Conservation (phyloP, 208 protist species). For the Leishmania mexicana region DNA sequence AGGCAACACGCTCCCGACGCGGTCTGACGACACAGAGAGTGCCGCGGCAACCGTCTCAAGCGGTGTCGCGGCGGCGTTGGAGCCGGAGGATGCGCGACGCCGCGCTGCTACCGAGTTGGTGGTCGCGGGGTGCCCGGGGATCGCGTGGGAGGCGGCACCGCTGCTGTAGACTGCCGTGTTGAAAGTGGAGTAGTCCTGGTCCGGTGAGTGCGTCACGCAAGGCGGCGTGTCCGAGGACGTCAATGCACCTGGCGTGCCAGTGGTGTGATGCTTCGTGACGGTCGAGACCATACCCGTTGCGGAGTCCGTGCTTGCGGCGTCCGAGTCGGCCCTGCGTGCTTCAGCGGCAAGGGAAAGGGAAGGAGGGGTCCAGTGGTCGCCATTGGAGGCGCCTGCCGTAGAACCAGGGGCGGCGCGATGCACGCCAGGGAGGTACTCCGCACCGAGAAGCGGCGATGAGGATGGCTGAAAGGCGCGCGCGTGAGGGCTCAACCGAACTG, state of each 20-base stretch:
- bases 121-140: background rate
- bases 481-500: conserved; percentile 30
- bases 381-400: background rate
- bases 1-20: background rate
- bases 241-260: background rate
- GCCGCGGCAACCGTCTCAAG: background rate
- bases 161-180: background rate
- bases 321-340: conserved; percentile 6
- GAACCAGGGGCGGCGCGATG: conserved; percentile 6
- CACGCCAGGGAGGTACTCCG: conserved; percentile 13
- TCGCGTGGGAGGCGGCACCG: background rate
- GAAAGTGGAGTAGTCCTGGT: conserved; percentile 7
- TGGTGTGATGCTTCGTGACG: background rate
- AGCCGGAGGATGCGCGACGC: background rate
- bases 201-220: background rate
- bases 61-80: background rate
- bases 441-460: conserved; percentile 7
- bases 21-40: background rate
- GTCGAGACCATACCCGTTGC: background rate
- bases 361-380: conserved; percentile 2
- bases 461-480: conserved; percentile 29
- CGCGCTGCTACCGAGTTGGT: background rate
- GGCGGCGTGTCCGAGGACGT: conserved; percentile 10
- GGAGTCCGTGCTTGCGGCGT: conserved; percentile 4
- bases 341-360: background rate